Evolutionary conservation across 1,139 yeast genomes (phyloP).

Genomic region (Suhomyces panamericanus): DNA sequence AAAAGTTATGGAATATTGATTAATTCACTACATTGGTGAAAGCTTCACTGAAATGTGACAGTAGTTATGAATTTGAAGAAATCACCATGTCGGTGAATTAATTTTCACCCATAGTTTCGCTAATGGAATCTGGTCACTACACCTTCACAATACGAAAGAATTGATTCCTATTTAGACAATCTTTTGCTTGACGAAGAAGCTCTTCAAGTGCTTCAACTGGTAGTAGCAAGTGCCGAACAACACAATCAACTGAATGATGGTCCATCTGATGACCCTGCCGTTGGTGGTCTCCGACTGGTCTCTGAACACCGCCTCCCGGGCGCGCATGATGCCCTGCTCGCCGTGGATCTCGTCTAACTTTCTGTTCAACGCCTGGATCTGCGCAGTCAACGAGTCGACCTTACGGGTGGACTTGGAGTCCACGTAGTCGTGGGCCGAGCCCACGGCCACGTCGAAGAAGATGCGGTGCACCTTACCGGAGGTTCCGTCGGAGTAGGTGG

Average conservation of each 20-base stretch:
- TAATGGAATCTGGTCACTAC: no score
- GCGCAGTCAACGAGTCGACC: constrained; percentile 44
- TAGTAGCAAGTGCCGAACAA: constrained; percentile 50
- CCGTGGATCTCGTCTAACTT: constrained; percentile 46
- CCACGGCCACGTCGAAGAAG: constrained; percentile 48
- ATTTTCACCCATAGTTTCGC: no score
- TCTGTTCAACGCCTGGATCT: constrained; percentile 40
- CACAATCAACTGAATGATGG: constrained; percentile 46
- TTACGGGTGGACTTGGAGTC: constrained; percentile 48
- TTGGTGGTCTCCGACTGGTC: constrained; percentile 50
- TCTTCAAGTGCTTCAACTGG: constrained; percentile 52
- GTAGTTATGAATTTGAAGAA: no score
- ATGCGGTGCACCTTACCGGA: constrained; percentile 39
- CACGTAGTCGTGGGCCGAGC: constrained; percentile 49
- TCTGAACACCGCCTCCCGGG: constrained; percentile 49
- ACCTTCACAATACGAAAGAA: no score
- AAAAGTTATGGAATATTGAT: no score
- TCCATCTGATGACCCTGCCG: constrained; percentile 49
- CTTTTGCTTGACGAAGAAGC: constrained; percentile 53
- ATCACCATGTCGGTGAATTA: no score
- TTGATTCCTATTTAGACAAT: constrained; percentile 31
- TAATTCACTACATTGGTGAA: no score
- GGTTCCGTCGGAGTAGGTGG: constrained; percentile 41
- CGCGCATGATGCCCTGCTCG: constrained; percentile 50
- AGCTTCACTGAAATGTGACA: no score